phyloP scores from a whole-genome alignment of 805 yeast genomes.

The Candida insectorum region DNA sequence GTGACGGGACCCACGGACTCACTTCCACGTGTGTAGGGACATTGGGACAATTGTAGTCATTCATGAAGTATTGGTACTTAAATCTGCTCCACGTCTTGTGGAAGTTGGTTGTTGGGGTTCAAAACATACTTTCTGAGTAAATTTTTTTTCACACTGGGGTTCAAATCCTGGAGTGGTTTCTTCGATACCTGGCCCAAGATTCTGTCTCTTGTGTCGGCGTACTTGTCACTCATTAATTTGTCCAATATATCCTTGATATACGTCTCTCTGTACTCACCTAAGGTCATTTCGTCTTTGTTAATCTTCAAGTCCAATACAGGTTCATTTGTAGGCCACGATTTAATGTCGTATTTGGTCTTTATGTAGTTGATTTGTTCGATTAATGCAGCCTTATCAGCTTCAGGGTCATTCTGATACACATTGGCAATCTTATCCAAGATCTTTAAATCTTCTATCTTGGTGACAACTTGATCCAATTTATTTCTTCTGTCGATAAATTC shows the following conservation, averaged over 20 bases:
- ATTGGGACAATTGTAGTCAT: background rate
- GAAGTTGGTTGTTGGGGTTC: conserved; percentile 26
- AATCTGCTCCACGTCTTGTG: no score
- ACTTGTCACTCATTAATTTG: conserved; percentile 28
- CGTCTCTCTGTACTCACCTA: conserved; percentile 22
- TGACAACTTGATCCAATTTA: conserved; percentile 22
- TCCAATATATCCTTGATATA: conserved; percentile 27
- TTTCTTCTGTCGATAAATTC: conserved; percentile 49
- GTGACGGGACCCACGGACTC: no score
- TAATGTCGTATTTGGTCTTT: conserved; percentile 34
- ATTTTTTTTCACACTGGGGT: conserved; percentile 59
- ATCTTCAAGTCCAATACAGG: conserved; percentile 35
- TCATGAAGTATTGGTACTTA: conserved; percentile 7
- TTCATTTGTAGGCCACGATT: conserved; percentile 40
- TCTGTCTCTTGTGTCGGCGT: conserved; percentile 17
- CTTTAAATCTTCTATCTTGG: conserved; percentile 37
- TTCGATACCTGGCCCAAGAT: conserved; percentile 20
- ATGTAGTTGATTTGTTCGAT: conserved; percentile 30
- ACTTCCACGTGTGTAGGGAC: background rate
- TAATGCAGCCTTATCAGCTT: conserved; percentile 12
- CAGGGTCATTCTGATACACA: conserved; percentile 20
- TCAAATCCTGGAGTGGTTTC: conserved; percentile 14
- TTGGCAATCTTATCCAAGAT: conserved; percentile 28
- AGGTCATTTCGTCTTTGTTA: conserved; percentile 19
- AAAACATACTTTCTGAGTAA: conserved; percentile 59